Conservation (phyloP, 2,329 filamentous ascomycete genomes). For the Xylariaceae sp. region DNA sequence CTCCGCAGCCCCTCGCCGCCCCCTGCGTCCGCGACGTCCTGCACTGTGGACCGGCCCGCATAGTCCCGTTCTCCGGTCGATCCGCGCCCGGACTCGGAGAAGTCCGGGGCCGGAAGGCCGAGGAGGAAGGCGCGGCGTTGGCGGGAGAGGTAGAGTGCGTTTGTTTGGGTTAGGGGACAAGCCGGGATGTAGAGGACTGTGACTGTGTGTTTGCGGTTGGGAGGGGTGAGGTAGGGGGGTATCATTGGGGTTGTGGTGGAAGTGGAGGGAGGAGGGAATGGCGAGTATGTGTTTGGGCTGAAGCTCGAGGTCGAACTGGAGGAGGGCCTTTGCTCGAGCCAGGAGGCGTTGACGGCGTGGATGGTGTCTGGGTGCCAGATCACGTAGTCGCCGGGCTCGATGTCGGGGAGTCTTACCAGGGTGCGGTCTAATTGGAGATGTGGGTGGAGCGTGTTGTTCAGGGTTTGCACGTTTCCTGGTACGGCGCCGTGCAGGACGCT, state of each 20-base stretch:
- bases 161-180: constrained; percentile 71
- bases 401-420: constrained; percentile 65
- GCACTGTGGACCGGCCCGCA: constrained; percentile 42
- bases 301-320: neutral
- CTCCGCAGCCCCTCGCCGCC: constrained; percentile 36
- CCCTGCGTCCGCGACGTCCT: constrained; percentile 35
- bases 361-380: constrained; percentile 78
- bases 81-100: constrained; percentile 30
- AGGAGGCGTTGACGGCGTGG: constrained; percentile 70
- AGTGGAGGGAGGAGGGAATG: neutral
- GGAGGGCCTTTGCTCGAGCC: constrained; percentile 39
- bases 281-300: neutral
- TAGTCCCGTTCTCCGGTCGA: constrained; percentile 53
- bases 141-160: constrained; percentile 63
- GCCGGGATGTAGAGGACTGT: constrained; percentile 80
- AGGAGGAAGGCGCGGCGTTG: constrained; percentile 65
- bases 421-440: constrained; percentile 60
- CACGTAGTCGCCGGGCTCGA: constrained; percentile 69
- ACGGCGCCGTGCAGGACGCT: constrained; percentile 62
- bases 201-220: constrained; percentile 40
- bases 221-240: neutral
- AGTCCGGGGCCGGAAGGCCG: constrained; percentile 64
- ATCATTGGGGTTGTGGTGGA: neutral
- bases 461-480: constrained; percentile 64
- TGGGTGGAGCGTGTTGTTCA: constrained; percentile 59